Evolutionary conservation across 495 filamentous ascomycete genomes (phyloP).

Genomic region (Xylaria curta): DNA sequence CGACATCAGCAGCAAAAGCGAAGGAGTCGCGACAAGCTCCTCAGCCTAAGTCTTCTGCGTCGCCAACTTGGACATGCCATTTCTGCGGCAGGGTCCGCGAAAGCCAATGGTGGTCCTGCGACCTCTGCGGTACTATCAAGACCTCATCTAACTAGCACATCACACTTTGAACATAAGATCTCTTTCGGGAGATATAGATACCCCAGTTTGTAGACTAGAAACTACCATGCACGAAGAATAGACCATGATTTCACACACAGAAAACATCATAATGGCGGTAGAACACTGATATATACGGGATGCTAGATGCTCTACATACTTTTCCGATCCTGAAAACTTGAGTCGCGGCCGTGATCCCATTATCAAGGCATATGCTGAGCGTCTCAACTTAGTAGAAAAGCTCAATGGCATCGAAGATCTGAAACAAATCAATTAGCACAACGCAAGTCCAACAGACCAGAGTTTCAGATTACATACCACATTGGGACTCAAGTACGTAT

Average conservation of each 20-base stretch:
- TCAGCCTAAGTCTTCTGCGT: conserved; percentile 43
- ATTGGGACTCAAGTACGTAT: conserved; percentile 57
- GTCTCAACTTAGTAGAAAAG: conserved; percentile 44
- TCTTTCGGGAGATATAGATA: not conserved
- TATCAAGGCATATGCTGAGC: too few relatives aligned
- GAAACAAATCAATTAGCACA: conserved; percentile 19
- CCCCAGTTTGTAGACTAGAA: not conserved
- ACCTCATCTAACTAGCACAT: conserved; percentile 26
- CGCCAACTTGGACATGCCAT: conserved; percentile 73
- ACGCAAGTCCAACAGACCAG: not conserved
- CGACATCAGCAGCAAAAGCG: conserved; percentile 25
- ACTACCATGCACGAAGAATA: not conserved
- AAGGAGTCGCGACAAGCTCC: conserved; percentile 36
- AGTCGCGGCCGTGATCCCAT: not conserved
- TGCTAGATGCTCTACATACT: not conserved
- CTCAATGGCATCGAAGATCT: conserved; percentile 58
- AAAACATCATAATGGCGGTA: not conserved
- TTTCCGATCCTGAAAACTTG: not conserved
- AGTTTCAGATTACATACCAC: conserved; percentile 47
- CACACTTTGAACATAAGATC: conserved; percentile 52
- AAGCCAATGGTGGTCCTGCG: conserved; percentile 80
- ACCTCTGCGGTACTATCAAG: conserved; percentile 72
- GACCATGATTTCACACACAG: not conserved
- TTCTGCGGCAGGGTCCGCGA: conserved; percentile 71
- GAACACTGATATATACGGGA: not conserved